Evolutionary conservation across 2,329 filamentous ascomycete species (phyloP), one percentile per base, ranked within the genome.

Genomic region (Pseudogymnoascus sp.): DNA sequence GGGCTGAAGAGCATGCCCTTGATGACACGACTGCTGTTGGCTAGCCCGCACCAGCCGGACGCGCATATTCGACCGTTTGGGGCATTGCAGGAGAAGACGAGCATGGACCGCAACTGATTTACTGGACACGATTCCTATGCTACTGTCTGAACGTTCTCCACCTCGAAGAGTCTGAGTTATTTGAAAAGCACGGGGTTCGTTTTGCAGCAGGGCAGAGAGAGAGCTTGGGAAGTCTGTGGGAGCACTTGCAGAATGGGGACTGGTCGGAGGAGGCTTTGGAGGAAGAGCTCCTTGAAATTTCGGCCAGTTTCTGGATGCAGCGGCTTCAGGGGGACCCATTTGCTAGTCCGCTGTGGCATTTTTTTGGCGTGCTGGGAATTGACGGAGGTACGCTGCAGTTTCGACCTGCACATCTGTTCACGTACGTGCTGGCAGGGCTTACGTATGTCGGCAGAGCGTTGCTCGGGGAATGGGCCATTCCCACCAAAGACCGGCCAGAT

Each of bases 291-390:
- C 51, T 58, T 7, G 4, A 58, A 13, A 7, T 58, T 7, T 58
- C 31, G 51, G 51, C 51, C n/a, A 15, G 51, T 7, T 58, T 58
- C 51, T 58, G 51, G 51, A 58, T 35, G 51, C 51, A 58, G 51
- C 51, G 51, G 51, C 51, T 58, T 12, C 17, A 48, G 17, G 41
- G 41, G 6, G 51, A 58, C 27, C 51, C 27, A 2, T 58, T 58
- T 15, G 51, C 7, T 3, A 58, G 51, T 15, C 51, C 51, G 51
- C n/a, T n/a, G n/a, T n/a, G n/a, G n/a, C n/a, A n/a, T n/a, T n/a
- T n/a, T n/a, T n/a, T n/a, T n/a, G n/a, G n/a, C n/a, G n/a, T n/a
- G n/a, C n/a, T n/a, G n/a, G n/a, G n/a, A n/a, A n/a, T n/a, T n/a
- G n/a, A n/a, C n/a, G n/a, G n/a, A n/a, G n/a, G n/a, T n/a, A n/a